Evolutionary conservation across 176 grass and related monocot genomes (phyloP).

Genomic region (Typha latifolia): DNA sequence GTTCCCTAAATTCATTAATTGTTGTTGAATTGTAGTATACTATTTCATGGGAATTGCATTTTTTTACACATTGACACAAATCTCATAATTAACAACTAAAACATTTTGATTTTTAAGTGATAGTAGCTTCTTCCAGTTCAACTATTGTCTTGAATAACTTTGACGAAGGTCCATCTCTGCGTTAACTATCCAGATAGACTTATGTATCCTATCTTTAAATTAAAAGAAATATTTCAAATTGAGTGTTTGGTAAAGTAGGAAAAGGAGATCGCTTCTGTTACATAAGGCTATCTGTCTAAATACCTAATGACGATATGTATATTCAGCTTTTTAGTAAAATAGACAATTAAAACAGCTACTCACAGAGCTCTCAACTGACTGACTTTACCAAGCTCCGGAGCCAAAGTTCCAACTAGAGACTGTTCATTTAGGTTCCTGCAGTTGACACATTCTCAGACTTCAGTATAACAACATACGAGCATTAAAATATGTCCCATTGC

Average conservation of each 20-base stretch:
- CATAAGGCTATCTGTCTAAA: background rate
- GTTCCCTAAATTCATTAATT: background rate
- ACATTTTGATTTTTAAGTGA: background rate
- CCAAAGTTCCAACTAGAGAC: slow-evolving; percentile 65
- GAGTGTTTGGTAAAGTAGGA: background rate
- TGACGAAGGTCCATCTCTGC: background rate
- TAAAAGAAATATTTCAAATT: background rate
- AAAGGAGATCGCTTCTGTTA: background rate
- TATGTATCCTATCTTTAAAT: background rate
- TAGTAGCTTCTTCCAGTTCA: background rate
- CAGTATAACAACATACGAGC: background rate
- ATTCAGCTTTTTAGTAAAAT: slow-evolving; percentile 18
- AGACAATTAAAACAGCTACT: slow-evolving; percentile 28
- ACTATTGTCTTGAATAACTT: background rate
- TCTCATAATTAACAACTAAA: background rate
- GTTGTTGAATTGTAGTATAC: background rate
- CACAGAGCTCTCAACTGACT: slow-evolving; percentile 83
- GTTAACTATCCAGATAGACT: background rate
- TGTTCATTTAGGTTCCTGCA: slow-evolving; percentile 74
- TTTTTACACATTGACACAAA: background rate
- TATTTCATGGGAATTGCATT: background rate
- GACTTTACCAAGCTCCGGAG: slow-evolving; percentile 60
- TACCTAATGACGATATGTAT: background rate
- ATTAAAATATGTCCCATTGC: slow-evolving; percentile 1
- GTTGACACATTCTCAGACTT: slow-evolving; percentile 17